These are phyloP conservation scores for Leccinum disarticulatum DNA, from an alignment of 768 basidiomycete species.

Conservation along the genomic window DNA sequence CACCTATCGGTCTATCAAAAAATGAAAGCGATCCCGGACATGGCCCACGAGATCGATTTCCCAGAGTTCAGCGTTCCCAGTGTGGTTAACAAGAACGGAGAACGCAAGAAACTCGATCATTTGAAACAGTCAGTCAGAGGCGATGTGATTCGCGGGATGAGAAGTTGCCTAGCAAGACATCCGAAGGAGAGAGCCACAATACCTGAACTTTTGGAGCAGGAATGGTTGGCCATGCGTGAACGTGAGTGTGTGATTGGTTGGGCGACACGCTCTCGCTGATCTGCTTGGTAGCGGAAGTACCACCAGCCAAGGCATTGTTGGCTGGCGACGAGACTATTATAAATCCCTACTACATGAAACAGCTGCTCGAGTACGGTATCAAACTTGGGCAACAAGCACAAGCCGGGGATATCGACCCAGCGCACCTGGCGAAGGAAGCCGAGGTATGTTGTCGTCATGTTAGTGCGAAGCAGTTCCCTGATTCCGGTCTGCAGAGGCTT, in stretches of 20 bases:
- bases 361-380: constrained; percentile 71
- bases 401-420: constrained; percentile 43
- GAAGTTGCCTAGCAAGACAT: constrained; percentile 73
- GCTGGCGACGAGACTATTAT: constrained; percentile 65
- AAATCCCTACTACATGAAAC: constrained; percentile 77
- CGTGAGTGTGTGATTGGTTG: constrained; percentile 19
- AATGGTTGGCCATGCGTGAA: constrained; percentile 66
- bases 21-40: constrained; percentile 91
- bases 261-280: not conserved
- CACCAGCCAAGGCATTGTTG: constrained; percentile 35
- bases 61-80: constrained; percentile 61
- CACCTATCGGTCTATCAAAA: constrained; percentile 81
- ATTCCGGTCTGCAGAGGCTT: constrained; percentile 46
- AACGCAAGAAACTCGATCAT: constrained; percentile 58
- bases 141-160: constrained; percentile 81
- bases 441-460: constrained; percentile 42
- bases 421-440: constrained; percentile 51
- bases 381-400: constrained; percentile 48
- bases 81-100: constrained; percentile 35
- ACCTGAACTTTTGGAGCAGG: constrained; percentile 78
- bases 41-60: constrained; percentile 74
- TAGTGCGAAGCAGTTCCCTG: not conserved
- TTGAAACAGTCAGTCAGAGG: constrained; percentile 66
- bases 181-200: constrained; percentile 88
- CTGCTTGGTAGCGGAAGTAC: constrained; percentile 23